Percentiles rank a stretch among this genome's conserved stretches.
Evolutionary conservation across 2,329 filamentous ascomycete species (phyloP).

Genomic region (Aspergillus sp.): DNA sequence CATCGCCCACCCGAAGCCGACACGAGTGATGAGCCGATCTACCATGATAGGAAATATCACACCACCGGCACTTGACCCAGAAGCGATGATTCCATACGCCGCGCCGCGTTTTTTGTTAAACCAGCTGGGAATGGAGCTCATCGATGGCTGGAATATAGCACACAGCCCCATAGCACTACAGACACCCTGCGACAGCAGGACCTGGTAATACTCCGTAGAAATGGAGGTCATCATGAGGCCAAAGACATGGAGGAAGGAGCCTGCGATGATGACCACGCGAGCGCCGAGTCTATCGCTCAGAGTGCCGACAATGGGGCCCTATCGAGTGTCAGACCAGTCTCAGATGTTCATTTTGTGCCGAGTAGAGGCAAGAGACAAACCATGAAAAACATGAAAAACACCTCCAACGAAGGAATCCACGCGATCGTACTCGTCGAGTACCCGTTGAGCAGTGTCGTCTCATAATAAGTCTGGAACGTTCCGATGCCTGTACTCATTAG

Average conservation of each 20-base stretch:
- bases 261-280: slow-evolving; percentile 51
- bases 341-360: too few species aligned
- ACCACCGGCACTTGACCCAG: slow-evolving; percentile 49
- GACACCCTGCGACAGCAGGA: slow-evolving; percentile 54
- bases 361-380: slow-evolving; percentile 20
- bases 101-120: slow-evolving; percentile 52
- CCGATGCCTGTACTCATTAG: slow-evolving; percentile 41
- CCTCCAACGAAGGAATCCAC: slow-evolving; percentile 56
- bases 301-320: not conserved
- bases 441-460: slow-evolving; percentile 47
- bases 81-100: slow-evolving; percentile 26
- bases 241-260: slow-evolving; percentile 55
- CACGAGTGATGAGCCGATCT: slow-evolving; percentile 49
- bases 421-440: slow-evolving; percentile 55
- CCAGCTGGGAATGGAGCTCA: slow-evolving; percentile 43
- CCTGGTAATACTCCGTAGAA: slow-evolving; percentile 49
- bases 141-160: slow-evolving; percentile 9
- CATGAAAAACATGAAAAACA: slow-evolving; percentile 9
- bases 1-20: slow-evolving; percentile 59
- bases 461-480: slow-evolving; percentile 61
- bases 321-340: too few species aligned
- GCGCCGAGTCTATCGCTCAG: slow-evolving; percentile 47
- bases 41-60: slow-evolving; percentile 64
- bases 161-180: slow-evolving; percentile 51
- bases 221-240: slow-evolving; percentile 54